A percentile compares a stretch with the other conserved stretches of the same genome.
phyloP scores from a whole-genome alignment of 768 basidiomycete species.

The Termitomyces sp. region DNA sequence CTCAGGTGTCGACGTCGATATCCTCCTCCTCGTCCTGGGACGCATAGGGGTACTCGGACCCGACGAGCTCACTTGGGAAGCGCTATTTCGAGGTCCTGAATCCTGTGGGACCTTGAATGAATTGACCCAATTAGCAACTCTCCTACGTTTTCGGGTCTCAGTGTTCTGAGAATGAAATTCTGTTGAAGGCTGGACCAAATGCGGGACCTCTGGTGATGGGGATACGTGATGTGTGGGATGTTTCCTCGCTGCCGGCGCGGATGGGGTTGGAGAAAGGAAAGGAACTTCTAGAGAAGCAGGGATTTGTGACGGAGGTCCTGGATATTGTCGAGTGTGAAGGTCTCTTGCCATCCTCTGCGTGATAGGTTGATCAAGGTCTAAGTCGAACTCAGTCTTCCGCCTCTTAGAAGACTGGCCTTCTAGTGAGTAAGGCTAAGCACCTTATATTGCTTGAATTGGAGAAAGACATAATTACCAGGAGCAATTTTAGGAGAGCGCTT shows the following conservation, averaged over 20 bases:
- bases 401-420: constrained; percentile 1
- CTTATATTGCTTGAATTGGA: neutral
- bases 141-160: constrained; percentile 9
- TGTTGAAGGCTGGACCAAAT: neutral
- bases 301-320: neutral
- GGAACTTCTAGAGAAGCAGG: neutral
- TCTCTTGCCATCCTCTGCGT: neutral
- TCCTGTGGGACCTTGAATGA: neutral
- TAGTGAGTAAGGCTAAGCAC: neutral
- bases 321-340: neutral
- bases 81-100: neutral
- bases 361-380: neutral
- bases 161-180: constrained; percentile 7
- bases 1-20: constrained; percentile 1
- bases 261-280: neutral
- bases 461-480: neutral
- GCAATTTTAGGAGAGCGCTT: neutral
- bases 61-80: neutral
- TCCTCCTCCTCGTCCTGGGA: neutral
- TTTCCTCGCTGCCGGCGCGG: neutral
- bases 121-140: constrained; percentile 11
- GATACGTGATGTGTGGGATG: neutral
- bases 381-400: constrained; percentile 7
- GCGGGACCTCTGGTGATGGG: neutral
- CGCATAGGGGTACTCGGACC: neutral